Conservation (phyloP, 2,329 filamentous ascomycete species). For the Lachnellula suecica region DNA sequence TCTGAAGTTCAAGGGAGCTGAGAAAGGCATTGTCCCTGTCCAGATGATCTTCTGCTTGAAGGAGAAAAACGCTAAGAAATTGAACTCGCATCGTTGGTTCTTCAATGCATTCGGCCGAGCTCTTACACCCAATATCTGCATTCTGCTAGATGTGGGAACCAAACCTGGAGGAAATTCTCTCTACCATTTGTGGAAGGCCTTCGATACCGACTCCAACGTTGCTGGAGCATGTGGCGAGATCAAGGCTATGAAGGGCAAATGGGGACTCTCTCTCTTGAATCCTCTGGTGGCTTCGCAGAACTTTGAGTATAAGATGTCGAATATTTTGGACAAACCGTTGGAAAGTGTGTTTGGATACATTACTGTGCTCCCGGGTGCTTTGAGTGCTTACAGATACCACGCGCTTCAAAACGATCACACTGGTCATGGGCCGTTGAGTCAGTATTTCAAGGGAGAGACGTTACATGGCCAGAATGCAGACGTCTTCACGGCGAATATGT, state of each 20-base stretch:
- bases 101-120: slow-evolving; percentile 96
- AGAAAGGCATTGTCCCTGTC: slow-evolving; percentile 97
- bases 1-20: slow-evolving; percentile 97
- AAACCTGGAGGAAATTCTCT: slow-evolving; percentile 84
- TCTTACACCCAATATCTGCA: slow-evolving; percentile 93
- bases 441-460: slow-evolving; percentile 99
- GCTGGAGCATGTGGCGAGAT: slow-evolving; percentile 97
- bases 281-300: slow-evolving; percentile 96
- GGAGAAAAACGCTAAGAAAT: slow-evolving; percentile 95
- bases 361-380: slow-evolving; percentile 89
- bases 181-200: slow-evolving; percentile 99
- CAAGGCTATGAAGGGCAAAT: slow-evolving; percentile 91
- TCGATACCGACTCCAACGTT: slow-evolving; percentile 96
- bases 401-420: slow-evolving; percentile 96
- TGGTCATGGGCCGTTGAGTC: slow-evolving; percentile 89
- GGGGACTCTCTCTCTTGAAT: slow-evolving; percentile 81
- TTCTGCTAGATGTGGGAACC: slow-evolving; percentile 93
- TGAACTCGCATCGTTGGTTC: slow-evolving; percentile 99
- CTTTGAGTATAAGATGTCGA: slow-evolving; percentile 99
- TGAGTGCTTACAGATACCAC: slow-evolving; percentile 94
- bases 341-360: slow-evolving; percentile 99
- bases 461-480: slow-evolving; percentile 94
- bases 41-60: slow-evolving; percentile 99
- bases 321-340: slow-evolving; percentile 95
- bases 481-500: slow-evolving; percentile 97